Evolutionary conservation across 2,329 filamentous ascomycete genomes (phyloP), one percentile per base, ranked within the genome.

Genomic region (Nakataea oryzae): DNA sequence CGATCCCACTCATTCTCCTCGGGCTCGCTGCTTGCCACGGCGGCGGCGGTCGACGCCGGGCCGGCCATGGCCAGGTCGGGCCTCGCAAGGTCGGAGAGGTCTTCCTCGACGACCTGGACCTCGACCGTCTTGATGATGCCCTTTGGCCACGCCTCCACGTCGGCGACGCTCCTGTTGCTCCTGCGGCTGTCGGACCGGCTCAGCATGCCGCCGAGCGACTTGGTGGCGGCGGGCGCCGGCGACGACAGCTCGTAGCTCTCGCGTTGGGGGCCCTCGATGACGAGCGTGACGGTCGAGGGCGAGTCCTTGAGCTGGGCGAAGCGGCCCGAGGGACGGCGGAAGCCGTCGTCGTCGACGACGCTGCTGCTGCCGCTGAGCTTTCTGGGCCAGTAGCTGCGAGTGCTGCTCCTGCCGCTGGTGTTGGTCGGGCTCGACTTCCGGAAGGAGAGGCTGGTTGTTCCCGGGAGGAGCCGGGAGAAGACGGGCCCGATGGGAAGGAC

Each of bases 51-150:
- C 50, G 28, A 24, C 30, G 21, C 30, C 64, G 63, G 12, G 67
- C 63, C 17, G 14, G 14, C 5, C 34, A 41, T 41, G 6, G 34
- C 34, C 14, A 17, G 34, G 34, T 41, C 34, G 34, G 34, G 14
- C 34, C 34, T 13, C 34, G 14, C 34, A 21, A 70, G 30, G 28
- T 72, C 66, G 24, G 67, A 62, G 54, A 69, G 70, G 54, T 70
- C 67, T 66, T 75, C 73, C 63, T 74, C 69, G 5, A 71, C 65
- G 2, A 75, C 71, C 64, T 74, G 70, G 14, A 75, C 70, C 55
- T 71, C 73, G 28, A 75, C 73, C 2, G 73, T 60, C 67, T 75
- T 75, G 65, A 74, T 74, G 63, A 75, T 75, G 24, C 73, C 71
- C 26, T 69, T 64, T 0, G 73, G 70, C 73, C 72, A 74, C 14